phyloP scores from a whole-genome alignment of 2,329 filamentous ascomycete species.

The Venturia carpophila region DNA sequence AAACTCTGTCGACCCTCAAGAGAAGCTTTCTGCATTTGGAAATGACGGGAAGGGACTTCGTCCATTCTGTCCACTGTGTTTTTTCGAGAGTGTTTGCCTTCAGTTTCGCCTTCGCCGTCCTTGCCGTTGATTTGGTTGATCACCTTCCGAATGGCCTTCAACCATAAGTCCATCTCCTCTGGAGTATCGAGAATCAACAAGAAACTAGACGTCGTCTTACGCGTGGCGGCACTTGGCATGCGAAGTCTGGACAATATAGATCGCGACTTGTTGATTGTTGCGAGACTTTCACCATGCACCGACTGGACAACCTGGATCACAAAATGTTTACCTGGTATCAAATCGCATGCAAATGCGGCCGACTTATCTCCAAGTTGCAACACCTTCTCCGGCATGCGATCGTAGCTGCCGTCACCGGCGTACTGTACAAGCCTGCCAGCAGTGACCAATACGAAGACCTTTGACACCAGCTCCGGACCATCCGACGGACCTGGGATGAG shows the following conservation, averaged over 20 bases:
- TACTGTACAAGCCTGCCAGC: slow-evolving; percentile 71
- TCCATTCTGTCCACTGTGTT: slow-evolving; percentile 22
- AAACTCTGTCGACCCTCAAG: not conserved
- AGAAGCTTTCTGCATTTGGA: slow-evolving; percentile 26
- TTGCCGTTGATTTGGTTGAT: slow-evolving; percentile 60
- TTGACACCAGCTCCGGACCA: slow-evolving; percentile 58
- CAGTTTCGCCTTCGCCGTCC: slow-evolving; percentile 18
- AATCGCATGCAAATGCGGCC: slow-evolving; percentile 71
- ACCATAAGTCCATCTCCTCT: slow-evolving; percentile 70
- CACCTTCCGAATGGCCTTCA: slow-evolving; percentile 57
- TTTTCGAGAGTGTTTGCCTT: slow-evolving; percentile 25
- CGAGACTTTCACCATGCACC: slow-evolving; percentile 51
- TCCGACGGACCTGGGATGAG: slow-evolving; percentile 22
- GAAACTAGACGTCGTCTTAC: slow-evolving; percentile 53
- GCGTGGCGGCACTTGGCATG: slow-evolving; percentile 47
- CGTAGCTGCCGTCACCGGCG: slow-evolving; percentile 58
- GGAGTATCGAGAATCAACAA: slow-evolving; percentile 66
- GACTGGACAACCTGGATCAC: slow-evolving; percentile 67
- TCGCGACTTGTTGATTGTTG: slow-evolving; percentile 41
- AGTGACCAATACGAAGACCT: slow-evolving; percentile 63
- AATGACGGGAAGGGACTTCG: slow-evolving; percentile 30
- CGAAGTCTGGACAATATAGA: slow-evolving; percentile 60
- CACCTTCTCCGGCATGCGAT: slow-evolving; percentile 66
- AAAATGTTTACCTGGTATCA: slow-evolving; percentile 73
- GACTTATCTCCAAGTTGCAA: slow-evolving; percentile 66